Conservation (phyloP, 2,329 filamentous ascomycete species). For the Scytalidium sp. region DNA sequence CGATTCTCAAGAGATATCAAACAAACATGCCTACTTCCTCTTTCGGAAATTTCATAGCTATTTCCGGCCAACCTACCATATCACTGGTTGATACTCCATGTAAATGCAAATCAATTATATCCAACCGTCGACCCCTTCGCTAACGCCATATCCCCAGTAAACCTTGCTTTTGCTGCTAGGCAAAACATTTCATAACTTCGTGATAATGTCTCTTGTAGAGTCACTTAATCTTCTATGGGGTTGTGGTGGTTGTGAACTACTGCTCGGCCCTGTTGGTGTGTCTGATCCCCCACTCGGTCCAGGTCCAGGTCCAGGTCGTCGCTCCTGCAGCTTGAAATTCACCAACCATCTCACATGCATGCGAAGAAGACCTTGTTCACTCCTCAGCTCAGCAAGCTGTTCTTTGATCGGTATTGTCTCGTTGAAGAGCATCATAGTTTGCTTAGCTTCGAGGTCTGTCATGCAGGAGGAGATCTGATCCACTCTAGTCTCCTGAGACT, state of each 20-base stretch:
- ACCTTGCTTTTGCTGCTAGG: background rate
- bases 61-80: too few species aligned
- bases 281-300: conserved; percentile 11
- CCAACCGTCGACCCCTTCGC: background rate
- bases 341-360: conserved; percentile 33
- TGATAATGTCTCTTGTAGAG: conserved; percentile 18
- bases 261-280: conserved; percentile 12
- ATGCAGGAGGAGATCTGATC: conserved; percentile 55
- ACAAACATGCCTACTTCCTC: too few species aligned
- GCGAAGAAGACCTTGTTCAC: conserved; percentile 27
- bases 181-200: conserved; percentile 14
- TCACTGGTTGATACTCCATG: too few species aligned
- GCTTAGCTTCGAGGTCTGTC: conserved; percentile 56
- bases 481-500: conserved; percentile 53
- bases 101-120: too few species aligned
- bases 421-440: conserved; percentile 59
- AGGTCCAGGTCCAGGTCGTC: conserved; percentile 9
- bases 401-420: conserved; percentile 60
- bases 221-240: conserved; percentile 19
- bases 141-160: background rate
- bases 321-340: conserved; percentile 28
- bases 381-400: conserved; percentile 51
- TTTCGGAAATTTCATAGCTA: too few species aligned
- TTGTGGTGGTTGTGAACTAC: conserved; percentile 4
- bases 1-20: too few species aligned